Evolutionary conservation across 2,329 filamentous ascomycete species (phyloP).

Genomic region (Cryphonectria parasitica): DNA sequence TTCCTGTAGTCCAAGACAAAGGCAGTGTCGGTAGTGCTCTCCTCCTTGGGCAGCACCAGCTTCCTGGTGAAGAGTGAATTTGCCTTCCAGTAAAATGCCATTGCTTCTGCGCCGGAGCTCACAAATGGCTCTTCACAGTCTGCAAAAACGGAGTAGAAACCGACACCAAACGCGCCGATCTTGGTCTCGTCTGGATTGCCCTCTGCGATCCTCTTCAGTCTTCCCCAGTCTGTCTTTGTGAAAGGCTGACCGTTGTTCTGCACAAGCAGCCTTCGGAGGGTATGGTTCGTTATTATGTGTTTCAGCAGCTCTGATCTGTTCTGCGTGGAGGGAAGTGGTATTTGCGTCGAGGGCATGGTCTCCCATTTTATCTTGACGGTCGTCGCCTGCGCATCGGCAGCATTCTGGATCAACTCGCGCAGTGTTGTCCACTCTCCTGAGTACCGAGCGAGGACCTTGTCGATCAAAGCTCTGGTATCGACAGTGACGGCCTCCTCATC

Average conservation of each 20-base stretch:
- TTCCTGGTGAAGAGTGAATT: slow-evolving; percentile 94
- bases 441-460: slow-evolving; percentile 95
- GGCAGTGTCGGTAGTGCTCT: slow-evolving; percentile 74
- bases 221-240: slow-evolving; percentile 86
- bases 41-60: slow-evolving; percentile 70
- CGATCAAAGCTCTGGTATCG: slow-evolving; percentile 93
- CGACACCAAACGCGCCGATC: slow-evolving; percentile 97
- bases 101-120: slow-evolving; percentile 86
- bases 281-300: slow-evolving; percentile 84
- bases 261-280: slow-evolving; percentile 82
- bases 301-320: slow-evolving; percentile 75
- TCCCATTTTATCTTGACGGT: slow-evolving; percentile 92
- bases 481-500: slow-evolving; percentile 98
- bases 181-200: slow-evolving; percentile 99
- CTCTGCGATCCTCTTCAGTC: slow-evolving; percentile 96
- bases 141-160: slow-evolving; percentile 97
- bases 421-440: slow-evolving; percentile 92
- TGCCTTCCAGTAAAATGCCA: slow-evolving; percentile 99
- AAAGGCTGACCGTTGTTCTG: slow-evolving; percentile 92
- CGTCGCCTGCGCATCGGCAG: slow-evolving; percentile 92
- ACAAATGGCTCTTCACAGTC: slow-evolving; percentile 98
- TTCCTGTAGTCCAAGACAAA: slow-evolving; percentile 96
- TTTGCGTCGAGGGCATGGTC: slow-evolving; percentile 78
- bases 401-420: slow-evolving; percentile 95
- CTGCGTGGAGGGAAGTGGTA: slow-evolving; percentile 69